Evolutionary conservation across 2,329 filamentous ascomycete genomes (phyloP), one percentile per base, ranked within the genome.

Genomic region (Botrytis aclada): DNA sequence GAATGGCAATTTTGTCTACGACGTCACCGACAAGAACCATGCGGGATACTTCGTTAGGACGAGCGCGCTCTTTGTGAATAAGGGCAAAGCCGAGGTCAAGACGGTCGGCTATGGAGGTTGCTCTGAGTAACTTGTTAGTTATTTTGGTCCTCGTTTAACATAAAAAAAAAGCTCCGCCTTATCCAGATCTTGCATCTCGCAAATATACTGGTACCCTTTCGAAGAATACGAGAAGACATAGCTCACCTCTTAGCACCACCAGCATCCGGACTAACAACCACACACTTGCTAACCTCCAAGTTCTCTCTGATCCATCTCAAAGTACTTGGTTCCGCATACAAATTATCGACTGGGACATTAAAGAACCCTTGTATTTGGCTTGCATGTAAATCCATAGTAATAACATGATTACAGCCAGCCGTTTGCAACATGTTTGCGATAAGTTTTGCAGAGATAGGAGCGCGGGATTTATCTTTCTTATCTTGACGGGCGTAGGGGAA

Each of bases 371-470:
- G 93, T 75, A 97, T 97, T 85, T 98, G 95, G 74, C 91, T 94
- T 73, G 94, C 95, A 81, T 98, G 95, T 73, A 98, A 87, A 80
- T 98, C 95, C 93, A 98, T 97, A 29, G 95, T 98, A 78, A 98
- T 97, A 79, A 97, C 90, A 81, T 95, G 93, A 82, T 94, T 94
- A 83, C 94, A 97, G 72, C 95, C 95, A 61, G 95, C 95, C 3
- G 94, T 97, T 82, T 97, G 94, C 72, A 98, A 87, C 95, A 98
- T 98, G 84, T 98, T 98, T 73, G 95, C 95, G 84, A 98, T 97
- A 71, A 98, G 87, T 83, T 96, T 97, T 34, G 95, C 95, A 60
- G 93, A 97, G 82, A 98, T 99, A 58, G 96, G 95, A n/a, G 96
- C 95, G 77, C 95, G 90, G 72, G 92, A 96, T 86, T 93, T 93